phyloP scores from a whole-genome alignment of 2,329 filamentous ascomycete species.

The Alternaria sp. region DNA sequence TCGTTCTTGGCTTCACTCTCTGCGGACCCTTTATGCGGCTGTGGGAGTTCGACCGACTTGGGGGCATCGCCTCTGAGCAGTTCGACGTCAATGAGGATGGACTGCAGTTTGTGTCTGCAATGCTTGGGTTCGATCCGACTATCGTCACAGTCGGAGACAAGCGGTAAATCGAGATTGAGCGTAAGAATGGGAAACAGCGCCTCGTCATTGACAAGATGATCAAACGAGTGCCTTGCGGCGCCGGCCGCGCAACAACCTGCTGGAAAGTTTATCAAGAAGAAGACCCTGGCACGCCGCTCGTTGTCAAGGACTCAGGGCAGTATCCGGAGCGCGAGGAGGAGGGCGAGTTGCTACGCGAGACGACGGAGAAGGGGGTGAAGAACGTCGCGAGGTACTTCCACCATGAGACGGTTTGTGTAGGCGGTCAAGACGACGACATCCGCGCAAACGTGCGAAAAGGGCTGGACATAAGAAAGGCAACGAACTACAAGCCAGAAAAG shows the following conservation, averaged over 20 bases:
- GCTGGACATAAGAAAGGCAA: constrained; percentile 2
- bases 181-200: constrained; percentile 35
- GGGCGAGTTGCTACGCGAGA: constrained; percentile 30
- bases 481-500: background rate
- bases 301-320: constrained; percentile 2
- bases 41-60: background rate
- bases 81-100: background rate
- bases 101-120: background rate
- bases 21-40: background rate
- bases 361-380: constrained; percentile 46
- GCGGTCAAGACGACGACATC: constrained; percentile 1
- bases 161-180: constrained; percentile 53
- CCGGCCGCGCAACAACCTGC: constrained; percentile 15
- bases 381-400: constrained; percentile 56
- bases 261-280: constrained; percentile 1
- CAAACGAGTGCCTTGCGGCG: constrained; percentile 21
- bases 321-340: constrained; percentile 1
- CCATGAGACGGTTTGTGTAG: constrained; percentile 51
- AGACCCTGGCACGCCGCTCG: background rate
- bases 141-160: background rate
- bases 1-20: background rate
- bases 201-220: constrained; percentile 28
- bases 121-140: background rate
- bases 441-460: constrained; percentile 1
- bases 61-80: background rate